Evolutionary conservation across 495 filamentous ascomycete genomes (phyloP).

Genomic region (Hyaloscypha finlandica): DNA sequence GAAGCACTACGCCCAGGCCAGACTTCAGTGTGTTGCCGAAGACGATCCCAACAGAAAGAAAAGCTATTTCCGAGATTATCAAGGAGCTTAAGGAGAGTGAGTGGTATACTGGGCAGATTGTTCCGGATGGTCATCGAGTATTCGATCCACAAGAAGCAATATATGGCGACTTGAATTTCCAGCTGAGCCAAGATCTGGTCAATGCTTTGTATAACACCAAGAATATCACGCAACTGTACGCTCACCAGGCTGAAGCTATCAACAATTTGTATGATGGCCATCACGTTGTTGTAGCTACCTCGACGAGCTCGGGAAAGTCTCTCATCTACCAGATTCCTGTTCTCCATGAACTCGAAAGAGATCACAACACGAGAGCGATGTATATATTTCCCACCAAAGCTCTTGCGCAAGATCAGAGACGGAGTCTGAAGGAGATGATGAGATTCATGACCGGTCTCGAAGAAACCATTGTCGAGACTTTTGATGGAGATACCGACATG

Average conservation of each 20-base stretch:
- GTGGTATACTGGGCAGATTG: constrained; percentile 92
- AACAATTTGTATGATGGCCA: constrained; percentile 82
- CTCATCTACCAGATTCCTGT: constrained; percentile 96
- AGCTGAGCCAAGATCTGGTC: constrained; percentile 85
- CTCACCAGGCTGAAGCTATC: constrained; percentile 94
- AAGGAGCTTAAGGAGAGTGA: constrained; percentile 76
- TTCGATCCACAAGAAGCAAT: constrained; percentile 84
- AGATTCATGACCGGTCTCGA: constrained; percentile 77
- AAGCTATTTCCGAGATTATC: constrained; percentile 82
- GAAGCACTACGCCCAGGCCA: constrained; percentile 31
- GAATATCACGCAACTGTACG: constrained; percentile 83
- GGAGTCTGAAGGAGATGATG: constrained; percentile 84
- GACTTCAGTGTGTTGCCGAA: constrained; percentile 51
- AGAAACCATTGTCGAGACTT: constrained; percentile 81
- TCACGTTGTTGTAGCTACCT: constrained; percentile 91
- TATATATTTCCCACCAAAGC: constrained; percentile 99
- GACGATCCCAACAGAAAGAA: constrained; percentile 80
- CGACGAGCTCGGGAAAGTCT: constrained; percentile 94
- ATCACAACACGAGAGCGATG: constrained; percentile 79
- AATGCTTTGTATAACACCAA: constrained; percentile 92
- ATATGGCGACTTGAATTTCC: constrained; percentile 84
- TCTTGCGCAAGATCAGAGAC: constrained; percentile 89
- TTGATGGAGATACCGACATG: constrained; percentile 94
- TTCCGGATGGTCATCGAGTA: constrained; percentile 89
- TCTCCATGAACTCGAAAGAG: constrained; percentile 80